Base-by-base conservation (phyloP, 2,329 filamentous ascomycete genomes). In the Aspergillus unguis region DNA sequence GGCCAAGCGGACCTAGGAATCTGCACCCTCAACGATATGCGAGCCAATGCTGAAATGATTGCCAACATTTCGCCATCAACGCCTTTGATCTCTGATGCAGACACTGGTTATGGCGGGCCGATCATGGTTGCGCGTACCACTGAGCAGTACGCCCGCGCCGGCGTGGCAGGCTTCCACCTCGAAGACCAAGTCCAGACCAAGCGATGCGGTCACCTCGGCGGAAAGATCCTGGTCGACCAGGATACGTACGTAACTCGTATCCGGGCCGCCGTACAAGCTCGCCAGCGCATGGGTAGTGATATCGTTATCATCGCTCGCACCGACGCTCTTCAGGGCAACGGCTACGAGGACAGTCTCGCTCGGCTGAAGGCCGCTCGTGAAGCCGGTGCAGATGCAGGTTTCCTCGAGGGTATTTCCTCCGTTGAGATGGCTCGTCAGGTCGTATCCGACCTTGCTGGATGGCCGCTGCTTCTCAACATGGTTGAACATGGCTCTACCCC, bases 141-240 rank as follows among this genome's bases (percentile, higher is more conserved):
- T 4, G 69, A 73, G 26, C 69, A 76, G 44, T 82, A 82, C 65
- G 75, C 76, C 26, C 75, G 76, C 43, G 72, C 78, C 3, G 80
- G 80, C 26, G 77, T 83, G 2, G 80, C 81, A 1, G 80, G 72
- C 7, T 72, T 83, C 41, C 81, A 83, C 62, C 75, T 83, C 58
- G 80, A 84, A 65, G 81, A 83, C 64, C 79, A 83, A 62, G 74
- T 82, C 6, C 70, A 72, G 54, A 72, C 68, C 11, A 75, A 75
- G 52, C 66, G 71, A 17, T 75, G 72, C 52, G 71, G 72, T 2
- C 71, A 75, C 48, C 65, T 75, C 0, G 65, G 61, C 2, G 71
- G 71, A 35, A 75, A 75, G 56, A 62, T 69, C 35, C 65, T 75
- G 6, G 71, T 74, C 26, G 68, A 69, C 42, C 57, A 50, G 0